Evolutionary conservation across 306 rosid genomes (phyloP).

Genomic region (Styphnolobium japonicum): DNA sequence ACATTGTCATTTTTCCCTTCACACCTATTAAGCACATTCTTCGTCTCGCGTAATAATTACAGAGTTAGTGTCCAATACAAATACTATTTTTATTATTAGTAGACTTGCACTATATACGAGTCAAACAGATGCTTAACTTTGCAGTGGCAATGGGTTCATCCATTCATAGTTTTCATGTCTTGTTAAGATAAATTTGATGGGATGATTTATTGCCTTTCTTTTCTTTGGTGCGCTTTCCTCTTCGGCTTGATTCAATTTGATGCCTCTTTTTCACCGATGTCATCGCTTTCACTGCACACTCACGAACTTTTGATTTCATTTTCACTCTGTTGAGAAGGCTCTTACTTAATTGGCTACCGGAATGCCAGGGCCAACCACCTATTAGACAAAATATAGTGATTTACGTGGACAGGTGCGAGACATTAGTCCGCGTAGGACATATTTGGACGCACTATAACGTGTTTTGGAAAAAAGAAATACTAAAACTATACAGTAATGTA

Average conservation of each 20-base stretch:
- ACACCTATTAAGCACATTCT: not conserved
- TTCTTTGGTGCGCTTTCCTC: conserved; percentile 10
- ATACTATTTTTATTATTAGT: not conserved
- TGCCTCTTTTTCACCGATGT: not conserved
- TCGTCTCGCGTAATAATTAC: not conserved
- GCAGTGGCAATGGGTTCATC: not conserved
- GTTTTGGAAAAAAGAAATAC: not conserved
- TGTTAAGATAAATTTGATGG: not conserved
- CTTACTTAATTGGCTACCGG: not conserved
- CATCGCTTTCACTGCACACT: not conserved
- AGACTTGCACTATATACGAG: not conserved
- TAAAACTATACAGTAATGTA: not conserved
- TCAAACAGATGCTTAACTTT: not conserved
- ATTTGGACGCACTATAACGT: not conserved
- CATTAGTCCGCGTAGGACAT: not conserved
- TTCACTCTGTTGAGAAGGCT: not conserved
- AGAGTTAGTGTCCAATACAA: not conserved
- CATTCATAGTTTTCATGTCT: not conserved
- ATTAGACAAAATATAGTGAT: not conserved
- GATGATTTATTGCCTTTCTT: not conserved
- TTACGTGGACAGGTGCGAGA: not conserved
- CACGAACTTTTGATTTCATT: not conserved
- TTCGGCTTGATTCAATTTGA: not conserved
- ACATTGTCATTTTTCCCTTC: not conserved
- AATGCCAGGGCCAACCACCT: not conserved